phyloP scores from a whole-genome alignment of 73 alveolate species.

The Paramecium pentaurelia region DNA sequence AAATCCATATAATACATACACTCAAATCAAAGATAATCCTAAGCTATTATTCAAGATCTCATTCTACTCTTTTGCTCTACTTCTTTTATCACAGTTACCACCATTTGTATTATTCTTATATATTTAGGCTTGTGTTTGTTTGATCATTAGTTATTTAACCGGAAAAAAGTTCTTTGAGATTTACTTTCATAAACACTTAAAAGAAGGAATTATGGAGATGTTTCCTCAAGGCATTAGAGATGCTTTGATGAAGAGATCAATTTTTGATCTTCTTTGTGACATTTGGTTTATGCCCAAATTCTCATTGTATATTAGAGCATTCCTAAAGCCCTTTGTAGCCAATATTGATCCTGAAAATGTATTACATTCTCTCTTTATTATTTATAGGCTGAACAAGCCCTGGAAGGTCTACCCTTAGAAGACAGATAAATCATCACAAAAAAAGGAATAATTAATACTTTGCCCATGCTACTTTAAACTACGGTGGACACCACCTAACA shows the following conservation, averaged over 20 bases:
- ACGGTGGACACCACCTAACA: background rate
- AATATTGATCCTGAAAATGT: conserved; percentile 54
- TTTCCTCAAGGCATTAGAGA: conserved; percentile 23
- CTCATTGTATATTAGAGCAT: conserved; percentile 47
- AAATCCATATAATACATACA: background rate
- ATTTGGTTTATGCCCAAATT: conserved; percentile 58
- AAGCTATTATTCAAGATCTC: background rate
- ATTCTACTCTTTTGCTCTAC: background rate
- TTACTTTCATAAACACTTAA: background rate
- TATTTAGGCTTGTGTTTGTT: background rate
- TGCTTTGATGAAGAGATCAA: conserved; percentile 43
- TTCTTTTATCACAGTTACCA: background rate
- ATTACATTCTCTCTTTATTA: background rate
- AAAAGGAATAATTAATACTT: conserved; percentile 52
- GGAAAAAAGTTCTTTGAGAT: background rate
- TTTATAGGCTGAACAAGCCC: conserved; percentile 46
- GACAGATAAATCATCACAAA: conserved; percentile 33
- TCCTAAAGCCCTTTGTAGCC: conserved; percentile 47
- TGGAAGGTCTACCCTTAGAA: conserved; percentile 39
- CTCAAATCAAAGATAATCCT: background rate
- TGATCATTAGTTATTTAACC: background rate
- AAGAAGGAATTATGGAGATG: conserved; percentile 37
- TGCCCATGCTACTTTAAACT: conserved; percentile 24
- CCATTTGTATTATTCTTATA: background rate
- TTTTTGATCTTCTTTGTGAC: conserved; percentile 58